Base-by-base conservation (phyloP, 2,329 filamentous ascomycete species). In the Colletotrichum incanum region DNA sequence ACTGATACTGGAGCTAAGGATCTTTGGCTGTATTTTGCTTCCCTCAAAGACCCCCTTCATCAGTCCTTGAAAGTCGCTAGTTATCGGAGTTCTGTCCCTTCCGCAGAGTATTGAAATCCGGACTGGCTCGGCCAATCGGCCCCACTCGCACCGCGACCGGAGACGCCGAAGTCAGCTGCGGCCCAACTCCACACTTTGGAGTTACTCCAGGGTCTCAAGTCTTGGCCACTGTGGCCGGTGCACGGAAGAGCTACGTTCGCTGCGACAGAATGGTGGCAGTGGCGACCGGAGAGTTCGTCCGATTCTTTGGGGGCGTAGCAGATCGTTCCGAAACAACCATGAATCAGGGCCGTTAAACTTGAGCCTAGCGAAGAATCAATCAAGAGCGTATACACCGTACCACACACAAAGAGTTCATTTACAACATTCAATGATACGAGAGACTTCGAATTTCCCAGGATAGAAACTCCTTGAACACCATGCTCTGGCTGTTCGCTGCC, bases 61-160 rank as follows among this genome's bases (percentile, higher is more conserved):
- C 3, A 6, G 9, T 8, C 18, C 16, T 86, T 20, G 14, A 2
- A 2, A 18, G 5, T 1, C 1, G 14, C 20, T 8, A 20, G 37
- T 3, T 45, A 6, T 52, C 26, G n/a, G 34, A 16, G 12, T n/a
- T 3, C 16, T 5, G 18, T 49, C 18, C 12, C 37, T 18, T 54
- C 61, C 37, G 61, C 34, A 12, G 34, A 6, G 34, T 8, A 9
- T 43, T 23, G 2, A 9, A 52, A 28, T 47, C 67, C 45, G 63
- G 31, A 34, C 26, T 11, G 43, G 31, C 34, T 31, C 39, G 54
- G 59, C 69, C 65, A 47, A 54, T 60, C 65, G 59, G 65, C 60
- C 65, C 69, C 69, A 43, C 69, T n/a, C 59, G 59, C 45, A 11
- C 12, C 20, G 37, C 16, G 45, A 34, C 56, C 69, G 69, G 65